These are phyloP conservation scores for Ilyonectria destructans DNA, from an alignment of 2,329 filamentous ascomycete genomes.

Conservation along the genomic window DNA sequence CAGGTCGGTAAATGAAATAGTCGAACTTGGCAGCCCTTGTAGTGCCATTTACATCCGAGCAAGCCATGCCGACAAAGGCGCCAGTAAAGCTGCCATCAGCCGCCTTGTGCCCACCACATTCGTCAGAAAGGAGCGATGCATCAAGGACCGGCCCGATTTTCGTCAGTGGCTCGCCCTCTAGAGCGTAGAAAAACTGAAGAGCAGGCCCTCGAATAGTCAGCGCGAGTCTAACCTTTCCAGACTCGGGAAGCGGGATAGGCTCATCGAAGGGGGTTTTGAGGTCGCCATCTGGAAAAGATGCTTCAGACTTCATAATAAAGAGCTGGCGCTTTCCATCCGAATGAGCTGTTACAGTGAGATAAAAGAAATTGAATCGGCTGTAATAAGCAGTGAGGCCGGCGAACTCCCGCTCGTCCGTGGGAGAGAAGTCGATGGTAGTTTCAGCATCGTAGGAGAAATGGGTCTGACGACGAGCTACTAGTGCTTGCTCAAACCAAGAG, in stretches of 20 bases:
- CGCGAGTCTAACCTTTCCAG: constrained; percentile 69
- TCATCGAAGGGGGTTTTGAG: constrained; percentile 61
- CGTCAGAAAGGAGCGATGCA: constrained; percentile 73
- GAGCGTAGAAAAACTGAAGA: constrained; percentile 72
- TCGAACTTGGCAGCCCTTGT: constrained; percentile 65
- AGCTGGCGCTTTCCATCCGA: constrained; percentile 71
- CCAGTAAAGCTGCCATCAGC: constrained; percentile 75
- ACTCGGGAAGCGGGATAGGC: constrained; percentile 66
- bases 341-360: constrained; percentile 72
- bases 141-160: constrained; percentile 71
- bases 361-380: constrained; percentile 77
- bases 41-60: constrained; percentile 71
- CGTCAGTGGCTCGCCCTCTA: constrained; percentile 62
- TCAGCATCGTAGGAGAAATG: constrained; percentile 76
- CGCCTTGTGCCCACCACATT: constrained; percentile 73
- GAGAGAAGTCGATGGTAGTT: constrained; percentile 68
- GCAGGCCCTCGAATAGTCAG: constrained; percentile 66
- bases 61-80: constrained; percentile 71
- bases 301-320: constrained; percentile 70
- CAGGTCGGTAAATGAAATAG: constrained; percentile 67
- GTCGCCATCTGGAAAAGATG: constrained; percentile 68
- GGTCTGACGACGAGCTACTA: constrained; percentile 70
- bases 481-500: constrained; percentile 73
- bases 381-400: constrained; percentile 76
- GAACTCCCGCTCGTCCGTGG: constrained; percentile 72